Evolutionary conservation across 176 grass and related monocot genomes (phyloP).

Genomic region (Chrysopogon serrulatus): DNA sequence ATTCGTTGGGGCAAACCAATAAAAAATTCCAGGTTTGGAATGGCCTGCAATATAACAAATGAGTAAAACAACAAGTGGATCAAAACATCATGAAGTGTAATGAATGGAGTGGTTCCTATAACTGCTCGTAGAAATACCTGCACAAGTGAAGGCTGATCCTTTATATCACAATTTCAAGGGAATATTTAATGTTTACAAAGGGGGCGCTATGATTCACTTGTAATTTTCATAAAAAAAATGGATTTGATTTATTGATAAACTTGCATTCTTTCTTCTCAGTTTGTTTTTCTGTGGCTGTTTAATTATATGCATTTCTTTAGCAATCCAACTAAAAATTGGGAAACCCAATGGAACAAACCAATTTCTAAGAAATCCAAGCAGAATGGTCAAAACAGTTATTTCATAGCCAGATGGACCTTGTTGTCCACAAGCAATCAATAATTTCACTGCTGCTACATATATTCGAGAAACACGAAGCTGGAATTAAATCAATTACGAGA

Average conservation of each 20-base stretch:
- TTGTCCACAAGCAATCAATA: background rate
- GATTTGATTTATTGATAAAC: background rate
- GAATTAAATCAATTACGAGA: background rate
- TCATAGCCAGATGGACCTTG: background rate
- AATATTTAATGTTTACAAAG: background rate
- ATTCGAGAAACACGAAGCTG: background rate
- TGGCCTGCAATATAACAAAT: slow-evolving; percentile 49
- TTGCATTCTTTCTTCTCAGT: background rate
- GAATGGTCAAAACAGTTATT: background rate
- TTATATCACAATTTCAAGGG: background rate
- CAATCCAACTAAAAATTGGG: background rate
- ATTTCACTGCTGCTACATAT: background rate
- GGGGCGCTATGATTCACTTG: background rate
- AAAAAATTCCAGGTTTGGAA: slow-evolving; percentile 90
- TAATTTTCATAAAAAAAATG: background rate
- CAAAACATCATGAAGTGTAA: background rate
- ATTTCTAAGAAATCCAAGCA: background rate
- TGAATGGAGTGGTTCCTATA: background rate
- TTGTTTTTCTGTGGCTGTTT: background rate
- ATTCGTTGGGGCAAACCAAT: slow-evolving; percentile 56
- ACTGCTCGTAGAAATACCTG: background rate
- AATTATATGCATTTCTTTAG: background rate
- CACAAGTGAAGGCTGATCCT: background rate
- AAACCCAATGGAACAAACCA: background rate
- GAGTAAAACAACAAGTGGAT: slow-evolving; percentile 16